These are phyloP conservation scores for Aspergillus piperis DNA, from an alignment of 2,329 filamentous ascomycete genomes.

Conservation along the genomic window DNA sequence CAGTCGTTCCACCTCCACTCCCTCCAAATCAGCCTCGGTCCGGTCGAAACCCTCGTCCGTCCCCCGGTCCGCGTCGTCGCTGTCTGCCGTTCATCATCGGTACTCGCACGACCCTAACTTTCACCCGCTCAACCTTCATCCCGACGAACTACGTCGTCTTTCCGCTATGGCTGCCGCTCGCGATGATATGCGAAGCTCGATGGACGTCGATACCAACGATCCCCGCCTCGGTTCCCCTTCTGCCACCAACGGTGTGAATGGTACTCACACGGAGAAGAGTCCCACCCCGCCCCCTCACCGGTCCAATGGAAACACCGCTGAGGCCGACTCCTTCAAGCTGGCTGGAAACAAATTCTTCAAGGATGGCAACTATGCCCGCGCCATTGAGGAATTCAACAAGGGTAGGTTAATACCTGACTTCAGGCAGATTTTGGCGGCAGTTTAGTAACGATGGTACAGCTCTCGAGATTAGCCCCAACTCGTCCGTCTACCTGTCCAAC, in stretches of 20 bases:
- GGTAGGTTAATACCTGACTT: conserved; percentile 56
- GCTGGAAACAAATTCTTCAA: conserved; percentile 97
- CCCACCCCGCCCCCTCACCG: conserved; percentile 52
- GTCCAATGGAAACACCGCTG: conserved; percentile 60
- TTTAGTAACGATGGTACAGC: conserved; percentile 54
- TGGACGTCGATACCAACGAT: conserved; percentile 73
- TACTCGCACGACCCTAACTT: conserved; percentile 58
- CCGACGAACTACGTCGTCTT: conserved; percentile 80
- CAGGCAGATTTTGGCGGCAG: neutral
- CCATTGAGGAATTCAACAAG: conserved; percentile 92
- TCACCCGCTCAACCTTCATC: conserved; percentile 86
- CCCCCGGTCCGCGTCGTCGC: conserved; percentile 19
- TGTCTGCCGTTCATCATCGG: conserved; percentile 25
- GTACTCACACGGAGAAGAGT: conserved; percentile 40
- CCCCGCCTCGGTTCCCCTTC: conserved; percentile 55
- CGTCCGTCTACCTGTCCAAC: conserved; percentile 90
- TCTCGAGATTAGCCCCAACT: conserved; percentile 81
- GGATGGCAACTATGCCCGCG: conserved; percentile 82
- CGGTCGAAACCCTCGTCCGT: neutral
- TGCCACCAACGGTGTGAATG: conserved; percentile 41
- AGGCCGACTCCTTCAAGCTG: conserved; percentile 89
- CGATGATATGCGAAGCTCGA: conserved; percentile 57
- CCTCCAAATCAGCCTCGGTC: conserved; percentile 29
- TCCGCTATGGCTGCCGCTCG: conserved; percentile 57
- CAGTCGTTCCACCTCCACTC: conserved; percentile 35